Base-by-base conservation (phyloP, 352 stramenopile species). In the Pythium oligandrum region DNA sequence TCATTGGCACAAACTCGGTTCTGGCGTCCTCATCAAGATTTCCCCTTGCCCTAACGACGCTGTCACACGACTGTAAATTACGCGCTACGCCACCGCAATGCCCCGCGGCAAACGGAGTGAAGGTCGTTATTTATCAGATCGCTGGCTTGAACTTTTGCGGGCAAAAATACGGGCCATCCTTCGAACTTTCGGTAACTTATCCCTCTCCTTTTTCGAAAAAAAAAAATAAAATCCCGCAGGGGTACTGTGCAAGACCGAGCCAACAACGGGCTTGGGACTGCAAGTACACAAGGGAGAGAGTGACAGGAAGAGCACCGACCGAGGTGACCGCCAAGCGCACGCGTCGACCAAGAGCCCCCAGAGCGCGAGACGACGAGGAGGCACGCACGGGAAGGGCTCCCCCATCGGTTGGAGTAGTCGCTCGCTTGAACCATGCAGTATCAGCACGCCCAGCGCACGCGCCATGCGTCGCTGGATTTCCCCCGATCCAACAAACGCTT, bases 401-500 rank as follows among this genome's bases (percentile, higher is more conserved):
- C 17, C 17, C 17, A 26, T 26, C 17, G 17, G 17, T 26, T 26
- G 17, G 17, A 26, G 17, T 26, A 26, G 17, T 26, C 17, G 17
- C 17, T 26, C 17, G 17, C 17, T 26, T 26, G 17, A 26, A 26
- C 17, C 17, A 26, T 26, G 17, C 43, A 30, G 43, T 48, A 48
- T 48, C 17, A 48, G 43, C 7, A 42, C 7, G 12, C 7, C 7
- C 38, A 42, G 57, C 63, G 63, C 57, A 70, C 63, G 58, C 63
- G 63, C 45, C 63, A 70, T 54, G 63, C 63, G 49, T 66, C 57
- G 52, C 63, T 70, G 35, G 63, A 70, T 48, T 69, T 69, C 37
- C 55, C 61, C 36, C 61, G 61, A 12, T 53, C 54, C 7, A 59
- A 55, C 47, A 51, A 58, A 42, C 61, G 55, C 44, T 30, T 69